These are phyloP conservation scores for Penicillium crustosum DNA, from an alignment of 2,329 filamentous ascomycete species.

Conservation along the genomic window DNA sequence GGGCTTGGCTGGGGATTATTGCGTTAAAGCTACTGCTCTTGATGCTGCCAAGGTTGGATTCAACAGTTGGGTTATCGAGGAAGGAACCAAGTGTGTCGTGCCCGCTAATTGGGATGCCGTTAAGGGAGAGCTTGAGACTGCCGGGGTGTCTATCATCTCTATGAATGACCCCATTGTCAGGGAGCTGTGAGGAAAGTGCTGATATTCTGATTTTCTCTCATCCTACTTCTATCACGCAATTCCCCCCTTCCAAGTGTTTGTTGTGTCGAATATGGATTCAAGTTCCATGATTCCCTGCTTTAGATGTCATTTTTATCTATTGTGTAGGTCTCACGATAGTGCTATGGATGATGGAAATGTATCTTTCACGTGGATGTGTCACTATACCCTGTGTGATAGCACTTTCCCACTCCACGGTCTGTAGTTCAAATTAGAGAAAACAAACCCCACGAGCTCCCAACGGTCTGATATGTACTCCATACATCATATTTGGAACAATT, in stretches of 20 bases:
- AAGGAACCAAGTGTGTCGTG: slow-evolving; percentile 74
- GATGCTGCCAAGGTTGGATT: slow-evolving; percentile 78
- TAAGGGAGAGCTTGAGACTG: slow-evolving; percentile 54
- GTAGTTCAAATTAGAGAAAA: not conserved
- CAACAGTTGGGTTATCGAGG: slow-evolving; percentile 70
- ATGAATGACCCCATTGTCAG: slow-evolving; percentile 58
- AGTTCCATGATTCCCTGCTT: not conserved
- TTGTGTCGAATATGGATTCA: not conserved
- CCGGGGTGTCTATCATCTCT: slow-evolving; percentile 64
- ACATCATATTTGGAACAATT: not conserved
- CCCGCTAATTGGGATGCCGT: slow-evolving; percentile 57
- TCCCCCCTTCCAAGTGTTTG: not conserved
- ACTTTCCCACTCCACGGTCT: not conserved
- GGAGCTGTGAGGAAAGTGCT: slow-evolving; percentile 39
- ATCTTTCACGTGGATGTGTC: not conserved
- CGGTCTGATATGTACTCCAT: too few relatives aligned
- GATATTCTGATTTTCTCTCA: not conserved
- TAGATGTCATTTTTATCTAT: not conserved
- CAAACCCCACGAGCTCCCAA: not conserved
- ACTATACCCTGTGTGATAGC: not conserved
- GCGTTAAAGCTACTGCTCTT: slow-evolving; percentile 77
- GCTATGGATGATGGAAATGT: not conserved
- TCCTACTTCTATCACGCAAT: not conserved
- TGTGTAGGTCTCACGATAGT: not conserved
- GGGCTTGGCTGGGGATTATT: slow-evolving; percentile 86